phyloP scores from a whole-genome alignment of 805 yeast species.

The Ogataea naganishii region DNA sequence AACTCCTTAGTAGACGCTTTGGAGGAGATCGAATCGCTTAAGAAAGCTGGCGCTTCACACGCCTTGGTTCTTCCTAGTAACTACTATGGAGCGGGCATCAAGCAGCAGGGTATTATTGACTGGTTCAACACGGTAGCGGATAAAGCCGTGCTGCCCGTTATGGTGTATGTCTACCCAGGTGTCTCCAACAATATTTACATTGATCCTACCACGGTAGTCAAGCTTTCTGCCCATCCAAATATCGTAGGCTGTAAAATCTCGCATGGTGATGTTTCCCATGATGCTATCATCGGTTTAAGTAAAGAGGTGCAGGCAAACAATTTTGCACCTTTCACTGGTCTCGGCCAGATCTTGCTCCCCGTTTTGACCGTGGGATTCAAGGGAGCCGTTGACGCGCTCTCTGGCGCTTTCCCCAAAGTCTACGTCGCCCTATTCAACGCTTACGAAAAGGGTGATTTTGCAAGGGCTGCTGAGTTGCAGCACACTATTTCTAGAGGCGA shows the following conservation, averaged over 20 bases:
- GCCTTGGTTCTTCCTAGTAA: constrained; percentile 36
- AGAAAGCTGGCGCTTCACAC: constrained; percentile 29
- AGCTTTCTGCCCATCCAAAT: constrained; percentile 35
- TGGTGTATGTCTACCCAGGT: constrained; percentile 42
- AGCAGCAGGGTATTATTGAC: constrained; percentile 37
- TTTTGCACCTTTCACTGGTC: constrained; percentile 38
- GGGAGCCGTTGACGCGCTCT: constrained; percentile 45
- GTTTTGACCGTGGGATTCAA: constrained; percentile 35
- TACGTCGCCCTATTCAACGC: constrained; percentile 33
- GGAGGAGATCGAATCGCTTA: constrained; percentile 27
- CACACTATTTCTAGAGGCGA: constrained; percentile 35
- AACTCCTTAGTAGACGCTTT: constrained; percentile 36
- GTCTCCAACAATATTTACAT: constrained; percentile 34
- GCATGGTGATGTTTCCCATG: constrained; percentile 40
- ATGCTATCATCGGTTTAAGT: constrained; percentile 34
- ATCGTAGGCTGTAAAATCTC: constrained; percentile 45
- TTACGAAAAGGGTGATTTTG: constrained; percentile 28
- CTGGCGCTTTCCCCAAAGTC: constrained; percentile 44
- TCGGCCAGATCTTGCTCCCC: constrained; percentile 43
- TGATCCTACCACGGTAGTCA: constrained; percentile 28
- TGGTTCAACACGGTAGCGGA: constrained; percentile 37
- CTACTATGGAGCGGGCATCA: constrained; percentile 38
- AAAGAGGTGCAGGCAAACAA: constrained; percentile 28
- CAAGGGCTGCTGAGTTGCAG: constrained; percentile 35
- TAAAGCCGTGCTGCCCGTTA: constrained; percentile 30